Evolutionary conservation across 1,284 basidiomycete genomes (phyloP), one percentile per base, ranked within the genome.

Genomic region (Cerrena zonata): DNA sequence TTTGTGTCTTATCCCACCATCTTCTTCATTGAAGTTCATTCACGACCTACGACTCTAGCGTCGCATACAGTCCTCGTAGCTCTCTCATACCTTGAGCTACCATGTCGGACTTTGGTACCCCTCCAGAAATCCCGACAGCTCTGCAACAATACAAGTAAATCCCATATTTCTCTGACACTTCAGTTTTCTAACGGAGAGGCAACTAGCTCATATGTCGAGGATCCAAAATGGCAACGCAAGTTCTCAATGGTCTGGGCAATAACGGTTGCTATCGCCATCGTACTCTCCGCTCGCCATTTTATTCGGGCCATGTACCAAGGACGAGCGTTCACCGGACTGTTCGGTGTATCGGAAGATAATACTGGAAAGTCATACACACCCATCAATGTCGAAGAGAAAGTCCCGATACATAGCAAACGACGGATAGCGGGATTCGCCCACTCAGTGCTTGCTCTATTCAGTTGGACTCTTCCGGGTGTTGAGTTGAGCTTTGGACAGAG

Each of bases 221-320:
- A 91, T 62, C 89, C 89, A 0, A 73, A 75, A 70, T 93, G 83
- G 82, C 88, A 90, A 62, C 70, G 69, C 46, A 84, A 76, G 57
- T 91, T 91, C 69, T 84, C 85, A 0, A 78, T 78, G 21, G 78
- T 85, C 41, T 93, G 89, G 89, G 77, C 79, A 1, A 73, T 78
- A 1, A 73, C 76, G 11, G 68, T 84, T 12, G 87, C 71, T 0
- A 64, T 77, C 15, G 74, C 74, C 13, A 64, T 84, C 11, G 42
- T 84, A 3, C 48, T 76, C 15, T 74, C 82, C 27, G 50, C 79
- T 13, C 79, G 86, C 13, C 73, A 72, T 38, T 62, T 89, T 18
- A 47, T 79, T 13, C 71, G 69, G 7, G 73, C 77, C 13, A 27
- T 44, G n/a, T 0, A 53, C 78, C 4, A 65, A 69, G 52, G 69